A percentile compares a stretch with the other conserved stretches of the same genome.
Evolutionary conservation across 768 basidiomycete species (phyloP).

Genomic region (Paxillus involutus): DNA sequence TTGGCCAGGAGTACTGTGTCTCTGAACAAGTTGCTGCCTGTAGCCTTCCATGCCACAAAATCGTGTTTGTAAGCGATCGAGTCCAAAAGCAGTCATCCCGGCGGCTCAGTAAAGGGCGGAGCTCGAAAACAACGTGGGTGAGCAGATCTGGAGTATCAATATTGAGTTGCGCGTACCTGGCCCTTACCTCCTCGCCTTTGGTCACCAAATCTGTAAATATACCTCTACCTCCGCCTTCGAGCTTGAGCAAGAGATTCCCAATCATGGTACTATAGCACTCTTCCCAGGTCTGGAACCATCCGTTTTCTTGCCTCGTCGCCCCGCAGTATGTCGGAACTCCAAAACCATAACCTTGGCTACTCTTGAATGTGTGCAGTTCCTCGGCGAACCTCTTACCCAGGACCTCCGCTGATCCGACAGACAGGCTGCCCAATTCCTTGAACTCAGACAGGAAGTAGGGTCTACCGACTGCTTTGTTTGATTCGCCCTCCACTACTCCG

Average conservation of each 20-base stretch:
- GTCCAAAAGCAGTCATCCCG: too few relatives aligned
- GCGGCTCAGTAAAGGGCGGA: too few relatives aligned
- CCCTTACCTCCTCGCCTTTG: constrained; percentile 51
- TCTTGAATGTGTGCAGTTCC: constrained; percentile 61
- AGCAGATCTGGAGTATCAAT: too few relatives aligned
- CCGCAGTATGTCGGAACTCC: constrained; percentile 77
- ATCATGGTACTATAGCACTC: constrained; percentile 65
- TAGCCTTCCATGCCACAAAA: too few relatives aligned
- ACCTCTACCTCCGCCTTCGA: constrained; percentile 38
- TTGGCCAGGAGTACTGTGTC: too few relatives aligned
- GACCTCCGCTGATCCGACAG: constrained; percentile 41
- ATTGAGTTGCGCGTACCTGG: constrained; percentile 38
- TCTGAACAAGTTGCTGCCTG: too few relatives aligned
- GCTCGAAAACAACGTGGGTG: too few relatives aligned
- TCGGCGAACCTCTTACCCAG: constrained; percentile 64
- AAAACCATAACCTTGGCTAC: constrained; percentile 65
- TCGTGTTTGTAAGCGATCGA: too few relatives aligned
- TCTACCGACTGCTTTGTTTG: constrained; percentile 31
- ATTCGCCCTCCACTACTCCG: constrained; percentile 35
- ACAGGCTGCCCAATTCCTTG: constrained; percentile 55
- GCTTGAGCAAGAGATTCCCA: constrained; percentile 51
- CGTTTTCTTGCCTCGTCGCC: constrained; percentile 65
- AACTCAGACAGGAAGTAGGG: constrained; percentile 79
- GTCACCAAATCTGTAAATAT: constrained; percentile 44
- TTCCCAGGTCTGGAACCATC: constrained; percentile 74